Conservation (phyloP, 1,284 basidiomycete species). For the Naganishia albida region DNA sequence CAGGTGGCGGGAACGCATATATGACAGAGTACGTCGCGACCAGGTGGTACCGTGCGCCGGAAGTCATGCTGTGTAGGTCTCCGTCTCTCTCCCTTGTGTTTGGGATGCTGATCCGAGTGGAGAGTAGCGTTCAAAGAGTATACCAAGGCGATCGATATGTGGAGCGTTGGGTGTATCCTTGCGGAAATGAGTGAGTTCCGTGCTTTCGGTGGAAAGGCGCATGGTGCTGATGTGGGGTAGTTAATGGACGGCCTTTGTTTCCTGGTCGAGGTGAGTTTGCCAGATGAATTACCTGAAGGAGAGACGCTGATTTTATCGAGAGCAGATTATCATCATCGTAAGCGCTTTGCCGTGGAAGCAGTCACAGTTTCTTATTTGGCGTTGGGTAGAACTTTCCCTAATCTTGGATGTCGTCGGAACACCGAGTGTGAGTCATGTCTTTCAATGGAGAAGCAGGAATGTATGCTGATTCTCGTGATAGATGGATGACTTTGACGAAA, state of each 20-base stretch:
- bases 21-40: conserved; percentile 96
- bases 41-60: conserved; percentile 90
- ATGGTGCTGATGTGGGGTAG: conserved; percentile 34
- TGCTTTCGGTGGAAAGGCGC: not conserved
- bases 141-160: conserved; percentile 87
- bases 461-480: conserved; percentile 35
- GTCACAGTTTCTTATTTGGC: conserved; percentile 39
- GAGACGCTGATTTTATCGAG: conserved; percentile 3
- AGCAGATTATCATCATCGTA: conserved; percentile 49
- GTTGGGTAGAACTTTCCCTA: conserved; percentile 57
- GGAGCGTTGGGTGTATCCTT: conserved; percentile 89
- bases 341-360: conserved; percentile 2
- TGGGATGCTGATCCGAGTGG: not conserved
- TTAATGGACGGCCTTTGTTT: conserved; percentile 84
- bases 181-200: conserved; percentile 73
- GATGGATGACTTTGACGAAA: conserved; percentile 65
- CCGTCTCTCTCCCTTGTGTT: too few relatives aligned
- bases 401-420: conserved; percentile 64
- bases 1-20: conserved; percentile 76
- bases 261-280: conserved; percentile 76
- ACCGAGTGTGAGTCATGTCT: conserved; percentile 50
- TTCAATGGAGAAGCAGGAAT: not conserved
- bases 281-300: conserved; percentile 28
- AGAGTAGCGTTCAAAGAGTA: conserved; percentile 78
- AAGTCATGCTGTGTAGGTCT: conserved; percentile 81